Conservation (phyloP, 2,329 filamentous ascomycete genomes). For the Xylariaceae sp. region DNA sequence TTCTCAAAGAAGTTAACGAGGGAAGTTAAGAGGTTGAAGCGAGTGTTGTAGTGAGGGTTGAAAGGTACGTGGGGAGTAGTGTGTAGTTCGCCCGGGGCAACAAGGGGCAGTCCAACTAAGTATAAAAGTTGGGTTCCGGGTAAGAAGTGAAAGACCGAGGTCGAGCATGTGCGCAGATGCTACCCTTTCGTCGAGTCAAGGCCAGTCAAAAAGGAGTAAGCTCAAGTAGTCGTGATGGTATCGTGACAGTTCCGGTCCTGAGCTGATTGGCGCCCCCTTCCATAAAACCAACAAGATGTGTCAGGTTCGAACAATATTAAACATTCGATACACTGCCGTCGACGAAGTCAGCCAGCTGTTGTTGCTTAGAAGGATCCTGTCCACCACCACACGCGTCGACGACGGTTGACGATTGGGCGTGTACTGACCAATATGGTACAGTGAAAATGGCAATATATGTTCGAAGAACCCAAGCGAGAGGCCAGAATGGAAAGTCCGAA, state of each 20-base stretch:
- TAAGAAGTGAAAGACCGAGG: constrained; percentile 16
- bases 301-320: constrained; percentile 28
- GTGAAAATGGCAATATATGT: constrained; percentile 28
- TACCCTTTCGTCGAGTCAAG: not conserved
- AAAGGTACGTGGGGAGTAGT: not conserved
- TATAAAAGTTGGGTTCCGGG: constrained; percentile 2
- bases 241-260: not conserved
- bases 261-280: constrained; percentile 17
- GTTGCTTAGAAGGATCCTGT: constrained; percentile 9
- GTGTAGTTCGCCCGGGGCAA: no score
- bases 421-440: constrained; percentile 42
- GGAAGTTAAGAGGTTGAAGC: not conserved
- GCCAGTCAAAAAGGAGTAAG: no score
- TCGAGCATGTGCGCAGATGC: constrained; percentile 16
- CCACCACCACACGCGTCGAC: constrained; percentile 13
- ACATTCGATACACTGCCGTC: constrained; percentile 30
- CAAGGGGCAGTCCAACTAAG: not conserved
- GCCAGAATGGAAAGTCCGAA: constrained; percentile 17
- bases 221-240: not conserved
- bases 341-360: constrained; percentile 22
- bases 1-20: no score
- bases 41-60: not conserved
- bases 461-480: constrained; percentile 28
- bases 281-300: constrained; percentile 12
- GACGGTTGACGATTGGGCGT: constrained; percentile 28